Evolutionary conservation across 176 grass and related monocot genomes (phyloP), one percentile per base, ranked within the genome.

Genomic region (Saccharum officinarum): DNA sequence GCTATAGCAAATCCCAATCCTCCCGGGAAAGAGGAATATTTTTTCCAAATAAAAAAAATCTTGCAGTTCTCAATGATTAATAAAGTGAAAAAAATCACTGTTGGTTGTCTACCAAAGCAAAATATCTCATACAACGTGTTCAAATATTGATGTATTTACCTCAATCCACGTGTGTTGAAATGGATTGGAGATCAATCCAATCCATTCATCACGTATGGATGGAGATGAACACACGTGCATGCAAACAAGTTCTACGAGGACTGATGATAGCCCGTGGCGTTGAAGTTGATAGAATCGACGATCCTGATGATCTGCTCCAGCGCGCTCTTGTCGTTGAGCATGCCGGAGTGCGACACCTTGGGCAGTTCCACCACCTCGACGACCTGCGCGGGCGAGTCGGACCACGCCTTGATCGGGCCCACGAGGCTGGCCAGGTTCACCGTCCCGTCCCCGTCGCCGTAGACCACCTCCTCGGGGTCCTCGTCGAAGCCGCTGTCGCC

Each of bases 401-500:
- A 79, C 95, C 95, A 97, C 8, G 90, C 88, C n/a, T 89, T 89
- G 75, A 92, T 69, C 25, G 93, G 88, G 0, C 84, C 78, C 31
- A 93, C 39, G 69, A 95, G 88, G 84, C 95, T 97, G 10, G 54
- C 89, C 16, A 93, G 62, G 74, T 91, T 97, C 59, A 97, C 95
- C 41, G 87, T 91, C 7, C 92, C 95, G 69, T 97, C 95, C 0
- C 95, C 95, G 79, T 97, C 92, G 10, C 90, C 92, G 59, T 95
- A 95, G 23, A 89, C 88, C 40, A 95, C 81, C 22, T 82, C 25
- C 11, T 86, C 79, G 1, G 92, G 95, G 0, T 12, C 60, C 26
- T 74, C 88, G 6, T 93, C 92, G 46, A 95, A 95, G 0, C 95
- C 92, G 0, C 33, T 23, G 6, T 67, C 52, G 39, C 88, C 81